phyloP scores from a whole-genome alignment of 2,329 filamentous ascomycete species.

The Fusarium burgessii region DNA sequence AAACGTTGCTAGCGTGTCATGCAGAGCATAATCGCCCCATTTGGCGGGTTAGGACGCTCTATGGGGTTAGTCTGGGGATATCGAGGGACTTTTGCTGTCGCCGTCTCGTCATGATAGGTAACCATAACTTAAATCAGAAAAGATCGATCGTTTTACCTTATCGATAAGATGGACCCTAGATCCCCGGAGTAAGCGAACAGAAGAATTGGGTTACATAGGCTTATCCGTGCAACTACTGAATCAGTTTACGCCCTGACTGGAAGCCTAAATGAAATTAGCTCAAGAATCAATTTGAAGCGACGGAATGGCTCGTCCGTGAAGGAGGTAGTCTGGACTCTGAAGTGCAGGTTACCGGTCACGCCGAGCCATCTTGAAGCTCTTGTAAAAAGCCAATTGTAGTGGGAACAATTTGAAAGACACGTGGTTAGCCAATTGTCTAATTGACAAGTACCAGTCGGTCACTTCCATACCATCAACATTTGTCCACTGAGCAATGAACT shows the following conservation, averaged over 20 bases:
- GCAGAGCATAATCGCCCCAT: conserved; percentile 12
- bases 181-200: not conserved
- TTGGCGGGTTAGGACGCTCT: not conserved
- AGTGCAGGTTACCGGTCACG: not conserved
- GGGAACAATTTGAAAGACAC: not conserved
- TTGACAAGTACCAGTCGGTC: no score
- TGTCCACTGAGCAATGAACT: not conserved
- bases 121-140: not conserved
- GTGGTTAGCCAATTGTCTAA: no score
- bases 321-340: not conserved
- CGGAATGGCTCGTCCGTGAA: not conserved
- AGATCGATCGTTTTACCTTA: not conserved
- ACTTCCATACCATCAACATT: not conserved
- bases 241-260: accelerated
- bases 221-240: accelerated
- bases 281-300: not conserved
- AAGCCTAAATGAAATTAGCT: not conserved
- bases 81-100: not conserved
- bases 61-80: conserved; percentile 11
- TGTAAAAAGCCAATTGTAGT: not conserved
- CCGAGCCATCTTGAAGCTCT: not conserved
- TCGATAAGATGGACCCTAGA: not conserved
- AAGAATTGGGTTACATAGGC: not conserved
- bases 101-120: not conserved
- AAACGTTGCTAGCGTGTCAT: conserved; percentile 12